Evolutionary conservation across 495 filamentous ascomycete genomes (phyloP), one percentile per base, ranked within the genome.

Genomic region (Halenospora varia): DNA sequence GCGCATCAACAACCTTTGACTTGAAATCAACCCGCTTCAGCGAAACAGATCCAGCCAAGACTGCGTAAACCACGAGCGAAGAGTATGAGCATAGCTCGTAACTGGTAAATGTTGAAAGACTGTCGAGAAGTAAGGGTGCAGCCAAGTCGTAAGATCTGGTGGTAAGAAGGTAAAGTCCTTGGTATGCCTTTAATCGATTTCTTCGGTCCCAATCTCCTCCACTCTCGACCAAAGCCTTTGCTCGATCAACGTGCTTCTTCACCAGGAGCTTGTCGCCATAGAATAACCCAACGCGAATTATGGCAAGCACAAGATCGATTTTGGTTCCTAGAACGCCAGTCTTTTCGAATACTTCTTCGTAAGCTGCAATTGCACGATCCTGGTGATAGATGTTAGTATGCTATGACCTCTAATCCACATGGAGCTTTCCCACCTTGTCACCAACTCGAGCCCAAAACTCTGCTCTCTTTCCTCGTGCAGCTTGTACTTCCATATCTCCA

Each of bases 11-110:
- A 18, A 98, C 94, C 75, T 97, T 97, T 55, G 88, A 88, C 77
- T 98, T 98, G 80, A 98, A 98, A 71, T 98, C 94, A 10, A 97
- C 90, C 44, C 94, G 86, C 77, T 96, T 96, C 51, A 98, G 80
- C 25, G 93, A 93, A 52, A 97, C 83, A 2, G 92, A 94, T 54
- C 94, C 94, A 39, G 94, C 92, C 46, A 98, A 85, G 42, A 97
- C 91, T 1, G 95, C 88, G 78, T 97, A 98, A 57, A 98, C 84
- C 41, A 98, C 94, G 20, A 98, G 82, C 24, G 85, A 85, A 45
- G 90, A 93, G 77, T 98, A 98, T 58, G 83, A 90, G 83, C 94
- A 98, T 26, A 98, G 82, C 73, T 98, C 94, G 75, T 95, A 96
- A 66, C 90, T 96, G 48, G 94, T 98, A 72, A 98, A 98, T n/a